Conservation (phyloP, 148 eudicot species). For the Cornus suecica region DNA sequence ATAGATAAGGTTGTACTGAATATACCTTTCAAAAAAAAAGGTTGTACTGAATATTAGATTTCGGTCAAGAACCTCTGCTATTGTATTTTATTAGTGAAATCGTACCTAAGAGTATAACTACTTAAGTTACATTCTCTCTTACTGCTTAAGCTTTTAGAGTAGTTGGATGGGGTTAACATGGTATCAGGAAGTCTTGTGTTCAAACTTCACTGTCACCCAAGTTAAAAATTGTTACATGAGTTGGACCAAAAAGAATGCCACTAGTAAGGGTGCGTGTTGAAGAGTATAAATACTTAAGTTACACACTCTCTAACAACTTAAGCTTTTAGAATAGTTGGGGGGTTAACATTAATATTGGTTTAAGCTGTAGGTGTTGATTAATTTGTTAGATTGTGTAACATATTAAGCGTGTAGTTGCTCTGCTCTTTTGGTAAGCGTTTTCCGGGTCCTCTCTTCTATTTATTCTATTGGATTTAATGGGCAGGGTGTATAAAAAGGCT, state of each 20-base stretch:
- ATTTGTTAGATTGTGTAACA: not conserved
- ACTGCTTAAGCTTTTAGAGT: too few relatives aligned
- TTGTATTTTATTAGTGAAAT: not conserved
- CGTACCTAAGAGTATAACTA: not conserved
- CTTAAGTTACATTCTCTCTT: too few relatives aligned
- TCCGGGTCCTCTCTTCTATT: not conserved
- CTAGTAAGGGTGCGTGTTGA: too few relatives aligned
- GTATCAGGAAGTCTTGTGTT: too few relatives aligned
- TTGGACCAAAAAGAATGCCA: too few relatives aligned
- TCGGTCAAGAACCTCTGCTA: not conserved
- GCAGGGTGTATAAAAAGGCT: not conserved
- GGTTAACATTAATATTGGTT: not conserved
- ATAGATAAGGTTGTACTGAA: not conserved
- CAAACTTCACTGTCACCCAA: too few relatives aligned
- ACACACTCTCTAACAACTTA: too few relatives aligned
- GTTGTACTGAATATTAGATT: not conserved
- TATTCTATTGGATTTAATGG: not conserved
- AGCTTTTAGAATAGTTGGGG: too few relatives aligned
- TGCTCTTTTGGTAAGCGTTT: not conserved
- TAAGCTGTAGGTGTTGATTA: not conserved
- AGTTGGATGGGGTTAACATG: too few relatives aligned
- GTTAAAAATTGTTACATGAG: too few relatives aligned
- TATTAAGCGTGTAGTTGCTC: not conserved
- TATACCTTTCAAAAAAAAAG: too few relatives aligned
- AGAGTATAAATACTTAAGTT: too few relatives aligned